Conservation (phyloP, 805 yeast genomes). For the Suhomyces vadensis region DNA sequence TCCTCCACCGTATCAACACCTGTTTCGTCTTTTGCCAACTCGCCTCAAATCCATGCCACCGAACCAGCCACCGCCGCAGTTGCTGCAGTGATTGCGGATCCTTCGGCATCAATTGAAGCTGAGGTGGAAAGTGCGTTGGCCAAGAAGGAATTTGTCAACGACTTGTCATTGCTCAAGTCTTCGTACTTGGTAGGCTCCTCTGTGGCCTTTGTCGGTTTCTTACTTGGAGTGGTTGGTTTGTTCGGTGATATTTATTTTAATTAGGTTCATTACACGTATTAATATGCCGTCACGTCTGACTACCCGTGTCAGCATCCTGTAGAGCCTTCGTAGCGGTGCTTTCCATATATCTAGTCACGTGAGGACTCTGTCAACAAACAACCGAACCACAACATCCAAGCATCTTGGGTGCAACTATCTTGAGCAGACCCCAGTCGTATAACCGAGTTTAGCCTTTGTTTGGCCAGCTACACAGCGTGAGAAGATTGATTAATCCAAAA, state of each 20-base stretch:
- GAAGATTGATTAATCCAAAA: no score
- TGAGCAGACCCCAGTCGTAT: no score
- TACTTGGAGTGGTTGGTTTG: constrained; percentile 54
- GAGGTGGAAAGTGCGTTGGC: constrained; percentile 45
- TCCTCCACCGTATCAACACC: constrained; percentile 31
- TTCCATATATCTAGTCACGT: background rate
- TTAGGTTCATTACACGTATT: background rate
- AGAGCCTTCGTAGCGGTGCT: no score
- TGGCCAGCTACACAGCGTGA: no score
- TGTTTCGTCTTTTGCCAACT: constrained; percentile 23
- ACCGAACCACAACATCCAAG: constrained; percentile 10
- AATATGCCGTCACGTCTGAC: background rate
- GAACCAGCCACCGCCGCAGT: constrained; percentile 21
- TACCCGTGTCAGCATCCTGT: background rate
- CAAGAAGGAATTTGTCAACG: constrained; percentile 33
- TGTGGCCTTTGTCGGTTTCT: constrained; percentile 47
- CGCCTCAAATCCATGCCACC: constrained; percentile 19
- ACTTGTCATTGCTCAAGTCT: constrained; percentile 30
- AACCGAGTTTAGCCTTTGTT: no score
- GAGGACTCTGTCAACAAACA: background rate
- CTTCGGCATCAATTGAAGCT: constrained; percentile 29
- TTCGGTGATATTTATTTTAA: constrained; percentile 48
- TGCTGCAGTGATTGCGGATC: background rate
- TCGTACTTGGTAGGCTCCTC: constrained; percentile 44
- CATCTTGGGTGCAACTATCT: constrained; percentile 4